These are phyloP conservation scores for Calophaca sinica DNA, from an alignment of 306 rosid species.

Conservation along the genomic window DNA sequence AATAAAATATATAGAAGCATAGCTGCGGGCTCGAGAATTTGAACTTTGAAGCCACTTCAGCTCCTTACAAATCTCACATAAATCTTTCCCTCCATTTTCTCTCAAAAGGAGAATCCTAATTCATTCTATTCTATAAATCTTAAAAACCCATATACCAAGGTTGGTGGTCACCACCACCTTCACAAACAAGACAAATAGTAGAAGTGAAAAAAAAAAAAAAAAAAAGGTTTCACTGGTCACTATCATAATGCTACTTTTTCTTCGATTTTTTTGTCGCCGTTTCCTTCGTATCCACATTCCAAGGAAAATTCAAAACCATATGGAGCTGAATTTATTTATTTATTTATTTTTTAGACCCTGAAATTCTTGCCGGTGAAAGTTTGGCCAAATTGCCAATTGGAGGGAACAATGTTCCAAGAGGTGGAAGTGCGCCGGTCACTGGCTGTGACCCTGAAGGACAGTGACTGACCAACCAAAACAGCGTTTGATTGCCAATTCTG, in stretches of 20 bases:
- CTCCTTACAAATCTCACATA: slow-evolving; percentile 44
- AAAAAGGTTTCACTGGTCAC: slow-evolving; percentile 15
- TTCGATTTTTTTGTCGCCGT: neutral
- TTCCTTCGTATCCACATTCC: slow-evolving; percentile 45
- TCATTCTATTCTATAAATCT: neutral
- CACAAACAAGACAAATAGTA: no score
- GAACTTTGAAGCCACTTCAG: slow-evolving; percentile 75
- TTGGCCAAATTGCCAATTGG: slow-evolving; percentile 87
- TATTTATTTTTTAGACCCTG: slow-evolving; percentile 44
- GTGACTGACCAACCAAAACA: slow-evolving; percentile 75
- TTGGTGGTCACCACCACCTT: neutral
- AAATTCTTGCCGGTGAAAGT: slow-evolving; percentile 81
- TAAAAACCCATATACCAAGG: slow-evolving; percentile 39
- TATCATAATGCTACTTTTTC: slow-evolving; percentile 24
- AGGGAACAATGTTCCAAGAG: slow-evolving; percentile 69
- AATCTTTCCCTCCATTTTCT: slow-evolving; percentile 40
- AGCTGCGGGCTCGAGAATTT: slow-evolving; percentile 76
- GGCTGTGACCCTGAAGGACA: slow-evolving; percentile 79
- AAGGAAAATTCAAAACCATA: slow-evolving; percentile 35
- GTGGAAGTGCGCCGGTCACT: slow-evolving; percentile 79
- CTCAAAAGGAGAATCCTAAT: neutral
- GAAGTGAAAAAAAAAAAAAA: no score
- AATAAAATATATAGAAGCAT: slow-evolving; percentile 15
- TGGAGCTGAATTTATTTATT: neutral
- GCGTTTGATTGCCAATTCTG: slow-evolving; percentile 86